These are phyloP conservation scores for Sarocladium kiliense DNA, from an alignment of 2,329 filamentous ascomycete species.

Conservation along the genomic window DNA sequence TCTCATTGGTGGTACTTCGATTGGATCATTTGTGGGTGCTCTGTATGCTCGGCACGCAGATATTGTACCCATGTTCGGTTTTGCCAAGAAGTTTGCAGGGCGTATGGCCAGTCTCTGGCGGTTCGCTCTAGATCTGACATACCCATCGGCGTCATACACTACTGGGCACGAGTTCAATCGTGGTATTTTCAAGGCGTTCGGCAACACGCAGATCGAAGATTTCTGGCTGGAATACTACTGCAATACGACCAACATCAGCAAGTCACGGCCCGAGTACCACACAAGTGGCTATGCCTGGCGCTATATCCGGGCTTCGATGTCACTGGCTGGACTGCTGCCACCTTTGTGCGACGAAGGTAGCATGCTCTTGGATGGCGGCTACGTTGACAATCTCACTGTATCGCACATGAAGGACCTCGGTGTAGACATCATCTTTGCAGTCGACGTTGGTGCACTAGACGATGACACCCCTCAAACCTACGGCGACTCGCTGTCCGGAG, in stretches of 20 bases:
- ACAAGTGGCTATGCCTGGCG: conserved; percentile 97
- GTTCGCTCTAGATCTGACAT: conserved; percentile 94
- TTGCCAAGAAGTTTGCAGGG: conserved; percentile 94
- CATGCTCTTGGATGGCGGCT: conserved; percentile 94
- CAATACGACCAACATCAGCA: conserved; percentile 98
- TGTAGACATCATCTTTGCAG: conserved; percentile 88
- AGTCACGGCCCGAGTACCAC: conserved; percentile 86
- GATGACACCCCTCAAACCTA: conserved; percentile 89
- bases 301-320: conserved; percentile 96
- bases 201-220: conserved; percentile 94
- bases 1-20: conserved; percentile 91
- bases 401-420: conserved; percentile 95
- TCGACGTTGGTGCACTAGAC: conserved; percentile 90
- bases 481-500: conserved; percentile 87
- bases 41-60: conserved; percentile 95
- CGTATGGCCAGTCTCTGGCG: conserved; percentile 99
- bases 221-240: conserved; percentile 99
- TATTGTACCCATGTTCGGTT: conserved; percentile 91
- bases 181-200: conserved; percentile 97
- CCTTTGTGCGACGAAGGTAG: conserved; percentile 94
- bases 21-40: conserved; percentile 91
- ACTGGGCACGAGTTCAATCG: conserved; percentile 99
- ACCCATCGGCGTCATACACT: conserved; percentile 94
- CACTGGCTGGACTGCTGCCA: conserved; percentile 83
- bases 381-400: conserved; percentile 95